phyloP scores from a whole-genome alignment of 2,329 filamentous ascomycete genomes.

The Claviceps pazoutovae region DNA sequence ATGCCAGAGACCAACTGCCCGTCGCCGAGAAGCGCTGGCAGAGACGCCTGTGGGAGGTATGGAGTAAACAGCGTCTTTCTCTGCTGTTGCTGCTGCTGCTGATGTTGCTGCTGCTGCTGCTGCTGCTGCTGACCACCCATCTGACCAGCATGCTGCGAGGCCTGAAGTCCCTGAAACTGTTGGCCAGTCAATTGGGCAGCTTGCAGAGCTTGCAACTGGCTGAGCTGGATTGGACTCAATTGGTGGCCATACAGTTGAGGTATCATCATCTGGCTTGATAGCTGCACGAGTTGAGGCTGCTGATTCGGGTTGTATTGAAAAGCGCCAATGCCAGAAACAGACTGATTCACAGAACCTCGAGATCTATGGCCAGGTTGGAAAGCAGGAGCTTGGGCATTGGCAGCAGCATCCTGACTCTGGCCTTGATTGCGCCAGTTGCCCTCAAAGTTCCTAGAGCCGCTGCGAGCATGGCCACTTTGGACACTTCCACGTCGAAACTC shows the following conservation, averaged over 20 bases:
- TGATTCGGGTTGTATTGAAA: slow-evolving; percentile 79
- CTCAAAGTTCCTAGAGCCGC: slow-evolving; percentile 86
- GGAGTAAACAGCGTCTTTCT: slow-evolving; percentile 97
- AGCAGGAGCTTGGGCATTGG: slow-evolving; percentile 41
- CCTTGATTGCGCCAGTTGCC: slow-evolving; percentile 87
- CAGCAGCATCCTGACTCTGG: slow-evolving; percentile 45
- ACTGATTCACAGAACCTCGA: slow-evolving; percentile 75
- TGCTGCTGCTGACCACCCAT: slow-evolving; percentile 36
- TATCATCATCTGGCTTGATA: slow-evolving; percentile 76
- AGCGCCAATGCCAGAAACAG: slow-evolving; percentile 65
- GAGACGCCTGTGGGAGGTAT: slow-evolving; percentile 85
- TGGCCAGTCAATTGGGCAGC: slow-evolving; percentile 72
- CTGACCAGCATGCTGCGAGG: slow-evolving; percentile 60
- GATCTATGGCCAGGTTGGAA: slow-evolving; percentile 90
- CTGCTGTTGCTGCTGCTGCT: slow-evolving; percentile 69
- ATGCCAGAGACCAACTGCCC: slow-evolving; percentile 94
- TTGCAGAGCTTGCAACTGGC: slow-evolving; percentile 84
- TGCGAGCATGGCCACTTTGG: slow-evolving; percentile 74
- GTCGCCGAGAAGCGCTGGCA: slow-evolving; percentile 79
- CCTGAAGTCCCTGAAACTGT: slow-evolving; percentile 51
- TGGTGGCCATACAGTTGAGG: slow-evolving; percentile 80
- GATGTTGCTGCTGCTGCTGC: slow-evolving; percentile 35
- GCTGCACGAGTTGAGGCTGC: slow-evolving; percentile 65
- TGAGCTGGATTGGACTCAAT: slow-evolving; percentile 75
- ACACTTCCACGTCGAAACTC: slow-evolving; percentile 69